These are phyloP conservation scores for Tricholoma furcatifolium DNA, from an alignment of 768 basidiomycete species.

Conservation along the genomic window DNA sequence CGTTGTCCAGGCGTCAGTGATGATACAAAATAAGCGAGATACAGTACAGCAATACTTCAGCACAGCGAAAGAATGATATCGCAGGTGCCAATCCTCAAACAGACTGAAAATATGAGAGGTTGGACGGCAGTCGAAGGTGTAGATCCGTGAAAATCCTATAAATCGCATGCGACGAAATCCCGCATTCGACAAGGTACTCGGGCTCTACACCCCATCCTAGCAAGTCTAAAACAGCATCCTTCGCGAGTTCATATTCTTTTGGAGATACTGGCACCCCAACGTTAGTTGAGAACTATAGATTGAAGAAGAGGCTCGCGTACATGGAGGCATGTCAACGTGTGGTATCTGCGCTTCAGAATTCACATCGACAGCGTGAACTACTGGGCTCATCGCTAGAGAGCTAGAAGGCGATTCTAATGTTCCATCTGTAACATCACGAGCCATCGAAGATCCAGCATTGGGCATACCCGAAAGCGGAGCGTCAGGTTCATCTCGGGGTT, in stretches of 20 bases:
- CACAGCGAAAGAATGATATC: neutral
- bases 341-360: neutral
- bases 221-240: constrained; percentile 51
- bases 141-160: constrained; percentile 43
- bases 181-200: constrained; percentile 45
- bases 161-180: constrained; percentile 38
- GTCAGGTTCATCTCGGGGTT: neutral
- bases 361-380: neutral
- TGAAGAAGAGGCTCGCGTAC: constrained; percentile 1
- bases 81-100: neutral
- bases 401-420: neutral
- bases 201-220: constrained; percentile 53
- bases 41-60: neutral
- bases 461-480: neutral
- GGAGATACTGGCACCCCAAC: constrained; percentile 32
- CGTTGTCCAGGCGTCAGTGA: neutral
- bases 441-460: no score
- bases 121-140: constrained; percentile 27
- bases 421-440: neutral
- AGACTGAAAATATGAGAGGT: constrained; percentile 18
- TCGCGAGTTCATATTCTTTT: constrained; percentile 41
- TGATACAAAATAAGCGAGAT: neutral
- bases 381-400: neutral
- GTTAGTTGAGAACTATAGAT: neutral
- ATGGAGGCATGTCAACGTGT: neutral